Evolutionary conservation across 192 early-diverging fungal species (phyloP), one percentile per base, ranked within the genome.

Genomic region (Coemansia sp.): DNA sequence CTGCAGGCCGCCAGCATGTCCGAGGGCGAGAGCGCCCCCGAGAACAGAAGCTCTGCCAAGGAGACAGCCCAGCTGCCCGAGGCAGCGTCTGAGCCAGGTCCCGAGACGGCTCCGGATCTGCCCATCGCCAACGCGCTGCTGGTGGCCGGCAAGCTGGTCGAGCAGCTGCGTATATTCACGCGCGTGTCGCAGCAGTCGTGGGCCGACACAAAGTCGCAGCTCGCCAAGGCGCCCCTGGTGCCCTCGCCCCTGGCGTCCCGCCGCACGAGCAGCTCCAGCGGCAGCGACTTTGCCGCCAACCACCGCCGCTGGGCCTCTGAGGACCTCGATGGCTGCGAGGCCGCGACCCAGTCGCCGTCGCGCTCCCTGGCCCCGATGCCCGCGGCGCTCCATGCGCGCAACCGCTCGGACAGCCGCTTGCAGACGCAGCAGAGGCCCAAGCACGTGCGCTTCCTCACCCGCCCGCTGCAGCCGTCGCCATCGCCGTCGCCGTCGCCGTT

Each of bases 251-350:
- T 67, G 45, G 43, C 64, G 3, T n/a, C n/a, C n/a, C n/a, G n/a
- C n/a, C n/a, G n/a, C n/a, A n/a, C n/a, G n/a, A n/a, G n/a, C n/a
- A n/a, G n/a, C n/a, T n/a, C n/a, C n/a, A 30, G 48, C 4, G 55
- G 42, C 50, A 60, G 49, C 32, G n/a, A n/a, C n/a, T n/a, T n/a
- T n/a, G n/a, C 50, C 15, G 30, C 23, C 52, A 64, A 38, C 8
- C 70, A 66, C 41, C 60, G 72, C 15, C 64, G 72, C 47, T 75
- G 72, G 72, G 65, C 58, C 6, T 67, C 64, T 1, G 60, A 67
- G 32, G 64, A 75, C 22, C 41, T 75, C 18, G 60, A 67, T 25
- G 64, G 67, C 22, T 42, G 67, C 18, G 64, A 67, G 33, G 49
- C 36, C 42, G 60, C 60, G 22, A 3, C 58, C 0, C 53, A 24